Evolutionary conservation across 768 basidiomycete species (phyloP).

Genomic region (Trametes coccinea): DNA sequence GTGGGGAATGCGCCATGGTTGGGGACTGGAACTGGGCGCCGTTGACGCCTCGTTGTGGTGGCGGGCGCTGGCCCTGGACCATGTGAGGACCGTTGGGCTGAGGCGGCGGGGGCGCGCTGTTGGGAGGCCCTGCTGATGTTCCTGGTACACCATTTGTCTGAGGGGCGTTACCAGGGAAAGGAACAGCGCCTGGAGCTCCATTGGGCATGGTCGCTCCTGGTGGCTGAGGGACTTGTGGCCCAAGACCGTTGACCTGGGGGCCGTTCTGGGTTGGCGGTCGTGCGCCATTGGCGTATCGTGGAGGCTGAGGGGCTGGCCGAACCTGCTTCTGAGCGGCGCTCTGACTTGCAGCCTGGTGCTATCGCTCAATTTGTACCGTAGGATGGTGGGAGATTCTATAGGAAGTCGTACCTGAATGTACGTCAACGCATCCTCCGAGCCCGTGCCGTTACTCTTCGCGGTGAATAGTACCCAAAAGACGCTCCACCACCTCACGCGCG

Average conservation of each 20-base stretch:
- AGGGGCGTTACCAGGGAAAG: constrained; percentile 24
- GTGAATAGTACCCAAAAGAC: constrained; percentile 87
- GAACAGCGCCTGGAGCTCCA: constrained; percentile 22
- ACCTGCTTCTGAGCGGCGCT: constrained; percentile 28
- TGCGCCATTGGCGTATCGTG: constrained; percentile 15
- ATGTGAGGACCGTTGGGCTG: constrained; percentile 5
- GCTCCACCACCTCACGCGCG: constrained; percentile 72
- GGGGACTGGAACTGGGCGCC: constrained; percentile 63
- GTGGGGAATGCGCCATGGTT: constrained; percentile 62
- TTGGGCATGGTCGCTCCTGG: constrained; percentile 19
- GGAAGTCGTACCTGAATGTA: constrained; percentile 62
- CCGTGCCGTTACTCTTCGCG: constrained; percentile 68
- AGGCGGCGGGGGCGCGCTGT: not conserved
- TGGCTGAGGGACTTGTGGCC: constrained; percentile 19
- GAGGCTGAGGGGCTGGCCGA: constrained; percentile 6
- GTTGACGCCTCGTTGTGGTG: constrained; percentile 47
- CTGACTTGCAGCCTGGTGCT: constrained; percentile 30
- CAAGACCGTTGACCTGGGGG: constrained; percentile 35
- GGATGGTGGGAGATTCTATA: constrained; percentile 22
- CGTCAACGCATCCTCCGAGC: constrained; percentile 69
- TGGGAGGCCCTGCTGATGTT: constrained; percentile 12
- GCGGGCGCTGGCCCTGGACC: constrained; percentile 30
- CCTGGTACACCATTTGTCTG: constrained; percentile 50
- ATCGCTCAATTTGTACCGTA: constrained; percentile 14
- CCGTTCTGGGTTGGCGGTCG: constrained; percentile 21